Base-by-base conservation (phyloP, 805 yeast genomes). In the Metschnikowia cubensis region DNA sequence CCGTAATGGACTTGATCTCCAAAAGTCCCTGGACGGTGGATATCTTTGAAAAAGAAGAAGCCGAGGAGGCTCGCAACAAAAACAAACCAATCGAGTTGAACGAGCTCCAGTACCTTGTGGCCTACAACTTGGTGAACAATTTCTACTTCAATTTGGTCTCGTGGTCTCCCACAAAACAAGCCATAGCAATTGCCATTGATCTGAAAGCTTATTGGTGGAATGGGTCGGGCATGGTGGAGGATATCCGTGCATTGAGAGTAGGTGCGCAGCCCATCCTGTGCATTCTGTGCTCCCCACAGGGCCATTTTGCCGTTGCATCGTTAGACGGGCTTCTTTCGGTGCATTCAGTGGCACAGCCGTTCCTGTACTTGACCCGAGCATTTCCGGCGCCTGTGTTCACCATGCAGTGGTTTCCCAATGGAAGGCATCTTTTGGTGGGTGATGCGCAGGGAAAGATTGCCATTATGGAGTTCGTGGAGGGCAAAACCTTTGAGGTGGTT, bases 131-230 rank as follows among this genome's bases (percentile, higher is more conserved):
- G 47, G 69, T 85, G 52, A 84, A 87, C 63, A 96, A 89, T 62
- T 89, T 83, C 60, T 89, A 89, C 65, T 77, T 88, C 1, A 87
- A 87, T 60, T 69, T 87, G 48, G 77, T 89, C 0, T 78, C 89
- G 4, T 89, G 96, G 96, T 81, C 90, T 0, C 62, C 61, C 6
- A 57, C 57, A 14, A 66, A 80, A 1, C 74, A 73, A 38, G 70
- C 69, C 21, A 68, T 88, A 0, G 84, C 84, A 0, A 89, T 89
- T 1, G 96, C 91, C 0, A 68, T 88, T 32, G 84, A 81, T 0
- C 59, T 71, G 3, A 66, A 75, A 4, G 84, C 80, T 0, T 86
- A 80, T 61, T 60, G 83, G 31, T 89, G 96, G 94, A 74, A 79
- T 11, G 80, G 76, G 42, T 64, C 61, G 8, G 62, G 67, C 13